Evolutionary conservation across 2,329 filamentous ascomycete species (phyloP).

Genomic region (Pleurostoma richardsiae): DNA sequence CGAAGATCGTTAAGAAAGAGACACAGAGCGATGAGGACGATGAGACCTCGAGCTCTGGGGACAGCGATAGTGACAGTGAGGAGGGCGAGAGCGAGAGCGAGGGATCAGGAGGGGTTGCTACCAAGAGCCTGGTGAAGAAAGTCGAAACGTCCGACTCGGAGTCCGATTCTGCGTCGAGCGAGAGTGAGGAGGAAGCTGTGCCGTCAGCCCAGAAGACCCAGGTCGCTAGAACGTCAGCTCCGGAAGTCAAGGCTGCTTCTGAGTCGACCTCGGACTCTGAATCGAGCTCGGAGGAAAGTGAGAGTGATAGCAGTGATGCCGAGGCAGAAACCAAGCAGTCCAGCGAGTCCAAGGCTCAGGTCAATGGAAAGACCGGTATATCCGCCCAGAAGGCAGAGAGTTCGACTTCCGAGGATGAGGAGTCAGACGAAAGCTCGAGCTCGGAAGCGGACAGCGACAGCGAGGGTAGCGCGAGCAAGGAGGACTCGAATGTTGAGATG

Average conservation of each 20-base stretch:
- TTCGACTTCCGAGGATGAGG: conserved; percentile 6
- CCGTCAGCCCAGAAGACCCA: conserved; percentile 11
- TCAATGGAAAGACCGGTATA: neutral
- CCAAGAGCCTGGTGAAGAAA: conserved; percentile 9
- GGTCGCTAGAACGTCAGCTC: neutral
- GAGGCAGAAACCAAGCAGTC: conserved; percentile 8
- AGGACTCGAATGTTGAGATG: conserved; percentile 9
- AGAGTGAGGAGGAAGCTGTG: conserved; percentile 3
- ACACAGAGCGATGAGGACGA: neutral
- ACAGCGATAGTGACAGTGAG: conserved; percentile 3
- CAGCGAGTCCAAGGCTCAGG: conserved; percentile 3
- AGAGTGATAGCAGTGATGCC: conserved; percentile 21
- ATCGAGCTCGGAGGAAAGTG: conserved; percentile 16
- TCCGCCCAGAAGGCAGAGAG: neutral
- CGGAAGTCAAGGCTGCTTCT: conserved; percentile 11
- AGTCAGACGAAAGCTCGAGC: conserved; percentile 6
- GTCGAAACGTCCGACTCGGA: neutral
- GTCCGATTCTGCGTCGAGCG: conserved; percentile 13
- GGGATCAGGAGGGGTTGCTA: neutral
- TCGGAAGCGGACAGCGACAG: conserved; percentile 11
- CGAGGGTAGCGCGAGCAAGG: conserved; percentile 2
- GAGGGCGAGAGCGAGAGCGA: neutral
- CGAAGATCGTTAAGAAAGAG: neutral
- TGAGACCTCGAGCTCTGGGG: neutral
- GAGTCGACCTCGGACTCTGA: conserved; percentile 10